Percentiles rank a stretch among this genome's conserved stretches.
phyloP scores from a whole-genome alignment of 1,139 yeast species.

The Sugiyamaella grinbergsii region DNA sequence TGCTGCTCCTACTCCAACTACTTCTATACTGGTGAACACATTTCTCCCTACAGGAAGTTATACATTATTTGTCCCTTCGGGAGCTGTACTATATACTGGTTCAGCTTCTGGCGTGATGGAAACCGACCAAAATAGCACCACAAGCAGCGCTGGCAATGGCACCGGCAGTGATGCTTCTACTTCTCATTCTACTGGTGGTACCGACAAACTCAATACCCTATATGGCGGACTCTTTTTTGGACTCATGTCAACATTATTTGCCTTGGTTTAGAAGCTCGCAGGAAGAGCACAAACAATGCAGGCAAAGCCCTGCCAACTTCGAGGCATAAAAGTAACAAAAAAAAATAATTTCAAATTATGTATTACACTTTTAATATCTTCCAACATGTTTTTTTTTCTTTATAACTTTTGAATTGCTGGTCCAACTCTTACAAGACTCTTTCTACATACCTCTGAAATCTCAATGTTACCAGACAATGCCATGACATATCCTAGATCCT shows the following conservation, averaged over 20 bases:
- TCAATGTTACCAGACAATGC: constrained; percentile 38
- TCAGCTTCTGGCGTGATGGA: background rate
- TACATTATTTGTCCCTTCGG: constrained; percentile 10
- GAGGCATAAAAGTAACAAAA: no score
- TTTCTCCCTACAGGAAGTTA: constrained; percentile 5
- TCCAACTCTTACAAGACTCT: constrained; percentile 35
- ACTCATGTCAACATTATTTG: background rate
- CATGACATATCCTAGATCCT: constrained; percentile 41
- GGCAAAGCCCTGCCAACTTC: constrained; percentile 9
- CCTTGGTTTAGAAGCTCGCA: background rate
- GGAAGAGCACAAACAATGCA: background rate
- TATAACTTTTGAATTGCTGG: constrained; percentile 33
- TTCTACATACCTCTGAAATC: constrained; percentile 30
- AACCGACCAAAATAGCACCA: background rate
- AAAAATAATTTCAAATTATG: background rate
- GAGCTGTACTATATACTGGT: constrained; percentile 1
- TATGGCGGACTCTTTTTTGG: background rate
- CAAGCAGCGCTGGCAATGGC: background rate
- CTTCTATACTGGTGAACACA: background rate
- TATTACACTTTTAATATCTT: no score
- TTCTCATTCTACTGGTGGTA: constrained; percentile 1
- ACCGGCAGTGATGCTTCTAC: background rate
- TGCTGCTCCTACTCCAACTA: background rate
- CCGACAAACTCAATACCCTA: background rate
- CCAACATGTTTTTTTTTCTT: no score